phyloP scores from a whole-genome alignment of 805 yeast species.

The Candida rishiriensis region DNA sequence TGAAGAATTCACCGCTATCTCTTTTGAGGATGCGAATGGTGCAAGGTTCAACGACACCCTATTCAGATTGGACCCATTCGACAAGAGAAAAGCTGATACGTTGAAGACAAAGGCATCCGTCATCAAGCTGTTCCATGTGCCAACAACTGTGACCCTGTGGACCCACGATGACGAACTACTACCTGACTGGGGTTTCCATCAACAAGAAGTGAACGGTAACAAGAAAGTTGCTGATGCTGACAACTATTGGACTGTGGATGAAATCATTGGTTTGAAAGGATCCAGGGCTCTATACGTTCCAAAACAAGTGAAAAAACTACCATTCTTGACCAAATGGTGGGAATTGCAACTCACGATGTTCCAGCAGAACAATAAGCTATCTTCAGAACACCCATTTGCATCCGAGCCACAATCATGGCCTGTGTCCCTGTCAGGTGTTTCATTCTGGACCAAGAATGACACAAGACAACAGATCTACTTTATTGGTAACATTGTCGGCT shows the following conservation, averaged over 20 bases:
- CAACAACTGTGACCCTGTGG: constrained; percentile 91
- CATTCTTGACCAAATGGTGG: constrained; percentile 83
- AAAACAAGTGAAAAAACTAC: constrained; percentile 53
- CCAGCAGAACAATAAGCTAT: constrained; percentile 81
- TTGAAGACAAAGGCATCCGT: constrained; percentile 68
- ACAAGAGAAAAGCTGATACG: constrained; percentile 43
- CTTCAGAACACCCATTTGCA: constrained; percentile 92
- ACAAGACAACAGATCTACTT: constrained; percentile 75
- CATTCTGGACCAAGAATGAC: constrained; percentile 85
- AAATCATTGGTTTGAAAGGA: constrained; percentile 62
- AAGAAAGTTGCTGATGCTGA: constrained; percentile 66
- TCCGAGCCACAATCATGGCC: constrained; percentile 94
- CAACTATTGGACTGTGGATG: constrained; percentile 74
- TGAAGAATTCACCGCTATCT: constrained; percentile 82
- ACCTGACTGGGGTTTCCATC: constrained; percentile 94
- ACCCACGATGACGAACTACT: constrained; percentile 76
- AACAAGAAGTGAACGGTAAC: constrained; percentile 94
- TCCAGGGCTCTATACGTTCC: constrained; percentile 60
- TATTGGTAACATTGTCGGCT: constrained; percentile 85
- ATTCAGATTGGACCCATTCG: constrained; percentile 65
- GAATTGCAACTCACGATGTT: constrained; percentile 89
- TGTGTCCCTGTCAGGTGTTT: constrained; percentile 79
- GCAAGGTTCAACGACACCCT: constrained; percentile 66
- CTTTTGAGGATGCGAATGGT: constrained; percentile 53
- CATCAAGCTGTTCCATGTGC: constrained; percentile 72